phyloP scores from a whole-genome alignment of 2,329 filamentous ascomycete genomes.

The Botrytis tulipae region DNA sequence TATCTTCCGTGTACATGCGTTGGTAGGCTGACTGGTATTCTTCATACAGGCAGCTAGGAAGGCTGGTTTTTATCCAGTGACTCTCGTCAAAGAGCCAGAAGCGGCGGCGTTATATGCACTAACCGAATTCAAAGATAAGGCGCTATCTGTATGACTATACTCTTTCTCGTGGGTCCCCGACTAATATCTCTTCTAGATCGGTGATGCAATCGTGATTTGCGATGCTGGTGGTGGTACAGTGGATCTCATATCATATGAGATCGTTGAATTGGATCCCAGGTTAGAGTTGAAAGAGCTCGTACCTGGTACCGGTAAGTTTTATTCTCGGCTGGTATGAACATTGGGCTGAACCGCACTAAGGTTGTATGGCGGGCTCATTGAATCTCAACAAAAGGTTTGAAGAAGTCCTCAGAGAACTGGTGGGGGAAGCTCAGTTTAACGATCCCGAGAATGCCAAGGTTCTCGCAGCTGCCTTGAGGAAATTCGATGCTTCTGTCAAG shows the following conservation, averaged over 20 bases:
- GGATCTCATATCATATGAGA: conserved; percentile 39
- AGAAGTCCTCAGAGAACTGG: conserved; percentile 28
- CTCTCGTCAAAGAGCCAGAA: conserved; percentile 28
- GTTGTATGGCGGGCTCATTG: conserved; percentile 34
- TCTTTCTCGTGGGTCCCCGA: not conserved
- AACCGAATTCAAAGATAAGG: conserved; percentile 16
- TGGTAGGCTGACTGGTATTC: not conserved
- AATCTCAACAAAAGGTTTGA: conserved; percentile 34
- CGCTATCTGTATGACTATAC: conserved; percentile 2
- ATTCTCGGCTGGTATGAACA: not conserved
- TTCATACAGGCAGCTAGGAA: conserved; percentile 21
- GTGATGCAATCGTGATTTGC: conserved; percentile 37
- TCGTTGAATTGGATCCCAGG: conserved; percentile 23
- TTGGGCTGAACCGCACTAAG: not conserved
- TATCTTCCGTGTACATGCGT: not conserved
- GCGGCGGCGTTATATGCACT: conserved; percentile 28
- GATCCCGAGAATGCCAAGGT: conserved; percentile 34
- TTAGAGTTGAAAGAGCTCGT: conserved; percentile 36
- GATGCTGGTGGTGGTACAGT: conserved; percentile 40
- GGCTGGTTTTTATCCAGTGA: conserved; percentile 17
- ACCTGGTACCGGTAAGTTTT: conserved; percentile 26
- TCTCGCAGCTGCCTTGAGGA: too few relatives aligned
- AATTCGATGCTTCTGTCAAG: conserved; percentile 33
- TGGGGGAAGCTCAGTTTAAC: conserved; percentile 36
- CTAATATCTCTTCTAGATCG: conserved; percentile 17